These are phyloP conservation scores for Lactarius hatsudake DNA, from an alignment of 768 basidiomycete species.

Conservation along the genomic window DNA sequence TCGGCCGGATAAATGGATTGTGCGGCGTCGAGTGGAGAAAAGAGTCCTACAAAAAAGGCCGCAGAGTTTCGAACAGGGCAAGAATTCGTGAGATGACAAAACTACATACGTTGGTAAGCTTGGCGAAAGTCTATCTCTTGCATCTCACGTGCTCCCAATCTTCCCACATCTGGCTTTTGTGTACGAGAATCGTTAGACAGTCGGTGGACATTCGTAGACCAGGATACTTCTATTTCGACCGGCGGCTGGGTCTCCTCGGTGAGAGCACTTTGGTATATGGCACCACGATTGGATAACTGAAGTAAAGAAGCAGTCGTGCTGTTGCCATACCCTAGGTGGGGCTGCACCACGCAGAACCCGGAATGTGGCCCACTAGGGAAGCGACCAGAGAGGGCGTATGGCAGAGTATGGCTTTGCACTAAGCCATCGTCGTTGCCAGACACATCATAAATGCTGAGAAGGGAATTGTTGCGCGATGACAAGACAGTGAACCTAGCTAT, in stretches of 20 bases:
- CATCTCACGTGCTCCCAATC: constrained; percentile 45
- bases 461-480: constrained; percentile 54
- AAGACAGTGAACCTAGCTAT: constrained; percentile 54
- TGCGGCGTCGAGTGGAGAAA: constrained; percentile 16
- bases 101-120: constrained; percentile 53
- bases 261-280: constrained; percentile 19
- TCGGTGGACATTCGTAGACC: constrained; percentile 12
- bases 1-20: constrained; percentile 29
- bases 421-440: constrained; percentile 42
- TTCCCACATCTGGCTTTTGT: constrained; percentile 33
- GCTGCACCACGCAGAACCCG: constrained; percentile 36
- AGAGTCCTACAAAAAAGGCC: constrained; percentile 25
- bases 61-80: not conserved
- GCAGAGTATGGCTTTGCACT: constrained; percentile 44
- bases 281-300: constrained; percentile 22
- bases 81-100: not conserved
- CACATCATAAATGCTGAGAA: constrained; percentile 67
- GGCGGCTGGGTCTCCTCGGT: not conserved
- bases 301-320: constrained; percentile 14
- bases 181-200: not conserved
- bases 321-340: constrained; percentile 30
- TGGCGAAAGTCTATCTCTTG: constrained; percentile 48
- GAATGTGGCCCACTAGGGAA: constrained; percentile 32
- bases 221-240: not conserved
- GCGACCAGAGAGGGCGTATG: constrained; percentile 42